Evolutionary conservation across 306 rosid genomes (phyloP).

Genomic region (Dalbergia oliveri): DNA sequence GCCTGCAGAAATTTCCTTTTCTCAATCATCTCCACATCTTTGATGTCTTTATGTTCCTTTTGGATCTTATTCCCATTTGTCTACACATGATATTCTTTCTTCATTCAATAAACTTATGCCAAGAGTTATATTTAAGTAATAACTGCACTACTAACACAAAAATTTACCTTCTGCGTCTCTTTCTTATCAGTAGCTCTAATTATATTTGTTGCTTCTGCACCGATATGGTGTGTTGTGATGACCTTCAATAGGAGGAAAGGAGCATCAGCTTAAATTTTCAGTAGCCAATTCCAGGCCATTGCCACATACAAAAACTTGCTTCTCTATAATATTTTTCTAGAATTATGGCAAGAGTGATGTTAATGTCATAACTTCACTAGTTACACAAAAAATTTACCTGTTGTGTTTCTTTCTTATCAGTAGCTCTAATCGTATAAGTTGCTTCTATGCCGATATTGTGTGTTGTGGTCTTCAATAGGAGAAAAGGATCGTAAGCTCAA

Average conservation of each 20-base stretch:
- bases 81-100: constrained; percentile 38
- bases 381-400: too few species aligned
- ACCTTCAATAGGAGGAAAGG: too few species aligned
- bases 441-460: not conserved
- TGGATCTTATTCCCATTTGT: constrained; percentile 33
- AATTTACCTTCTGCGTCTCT: constrained; percentile 45
- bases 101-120: constrained; percentile 1
- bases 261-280: too few species aligned
- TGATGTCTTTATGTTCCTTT: constrained; percentile 32
- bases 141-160: not conserved
- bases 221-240: not conserved
- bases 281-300: too few species aligned
- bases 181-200: constrained; percentile 30
- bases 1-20: constrained; percentile 41
- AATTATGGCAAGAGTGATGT: too few species aligned
- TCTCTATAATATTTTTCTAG: too few species aligned
- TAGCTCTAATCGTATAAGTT: too few species aligned
- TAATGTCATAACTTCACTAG: too few species aligned
- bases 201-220: constrained; percentile 39
- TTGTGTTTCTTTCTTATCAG: too few species aligned
- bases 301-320: too few species aligned
- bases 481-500: constrained; percentile 21
- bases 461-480: constrained; percentile 29
- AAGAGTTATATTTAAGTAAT: not conserved
- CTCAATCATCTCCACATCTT: constrained; percentile 43